Evolutionary conservation across 1,284 basidiomycete species (phyloP).

Genomic region (Pseudozyma pruni): DNA sequence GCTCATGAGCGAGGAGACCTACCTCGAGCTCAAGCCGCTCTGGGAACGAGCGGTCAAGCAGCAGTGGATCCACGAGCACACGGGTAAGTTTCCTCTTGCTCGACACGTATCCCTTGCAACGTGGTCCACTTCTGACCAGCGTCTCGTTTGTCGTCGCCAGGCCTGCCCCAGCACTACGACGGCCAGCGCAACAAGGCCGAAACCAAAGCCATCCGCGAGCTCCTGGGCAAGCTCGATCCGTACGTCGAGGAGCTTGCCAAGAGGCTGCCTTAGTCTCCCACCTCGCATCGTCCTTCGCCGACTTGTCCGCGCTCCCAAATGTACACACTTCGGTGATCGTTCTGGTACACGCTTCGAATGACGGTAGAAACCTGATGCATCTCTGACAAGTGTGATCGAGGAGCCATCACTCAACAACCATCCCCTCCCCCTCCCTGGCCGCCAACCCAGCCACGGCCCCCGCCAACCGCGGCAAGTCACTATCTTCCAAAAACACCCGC

Average conservation of each 20-base stretch:
- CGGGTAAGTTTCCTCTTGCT: neutral
- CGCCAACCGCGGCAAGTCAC: slow-evolving; percentile 33
- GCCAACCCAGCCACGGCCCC: slow-evolving; percentile 28
- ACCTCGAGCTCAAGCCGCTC: neutral
- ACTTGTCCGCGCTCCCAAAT: too few species aligned
- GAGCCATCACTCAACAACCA: slow-evolving; percentile 14
- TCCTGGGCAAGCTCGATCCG: neutral
- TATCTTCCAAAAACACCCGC: slow-evolving; percentile 20
- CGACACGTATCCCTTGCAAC: neutral
- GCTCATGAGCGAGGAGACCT: neutral
- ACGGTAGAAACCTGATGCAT: too few species aligned
- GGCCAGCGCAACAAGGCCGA: neutral
- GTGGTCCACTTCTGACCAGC: too few species aligned
- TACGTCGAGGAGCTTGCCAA: neutral
- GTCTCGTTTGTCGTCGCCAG: neutral
- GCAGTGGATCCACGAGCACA: neutral
- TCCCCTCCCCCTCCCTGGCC: slow-evolving; percentile 15
- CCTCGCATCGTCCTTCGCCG: too few species aligned
- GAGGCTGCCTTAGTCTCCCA: too few species aligned
- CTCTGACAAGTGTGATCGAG: too few species aligned
- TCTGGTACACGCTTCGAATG: too few species aligned
- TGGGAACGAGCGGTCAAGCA: neutral
- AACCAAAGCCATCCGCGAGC: neutral
- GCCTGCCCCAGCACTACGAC: neutral
- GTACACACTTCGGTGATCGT: too few species aligned